phyloP scores from a whole-genome alignment of 1,139 yeast genomes.

The Fermentozyma sake region DNA sequence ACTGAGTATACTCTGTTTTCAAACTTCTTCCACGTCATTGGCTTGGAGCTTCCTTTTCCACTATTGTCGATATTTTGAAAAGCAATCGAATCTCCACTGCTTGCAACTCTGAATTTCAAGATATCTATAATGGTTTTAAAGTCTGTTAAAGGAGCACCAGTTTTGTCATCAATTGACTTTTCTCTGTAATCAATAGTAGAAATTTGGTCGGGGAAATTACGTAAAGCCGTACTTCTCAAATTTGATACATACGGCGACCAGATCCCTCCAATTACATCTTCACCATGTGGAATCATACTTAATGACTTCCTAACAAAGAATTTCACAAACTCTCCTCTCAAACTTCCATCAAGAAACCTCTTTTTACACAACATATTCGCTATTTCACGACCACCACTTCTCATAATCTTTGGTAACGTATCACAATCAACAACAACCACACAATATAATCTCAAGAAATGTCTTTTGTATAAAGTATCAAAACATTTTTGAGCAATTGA shows the following conservation, averaged over 20 bases:
- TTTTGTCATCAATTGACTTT: conserved; percentile 69
- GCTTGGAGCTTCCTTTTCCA: conserved; percentile 49
- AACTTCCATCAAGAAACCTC: conserved; percentile 69
- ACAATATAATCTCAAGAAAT: conserved; percentile 76
- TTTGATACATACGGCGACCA: conserved; percentile 75
- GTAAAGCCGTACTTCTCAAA: conserved; percentile 48
- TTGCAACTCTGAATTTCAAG: conserved; percentile 71
- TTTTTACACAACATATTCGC: conserved; percentile 92
- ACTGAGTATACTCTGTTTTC: conserved; percentile 74
- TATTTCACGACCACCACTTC: conserved; percentile 85
- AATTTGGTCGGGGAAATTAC: conserved; percentile 49
- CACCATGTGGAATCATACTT: conserved; percentile 70
- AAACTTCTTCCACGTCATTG: conserved; percentile 80
- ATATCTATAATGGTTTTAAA: conserved; percentile 71
- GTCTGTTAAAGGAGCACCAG: conserved; percentile 68
- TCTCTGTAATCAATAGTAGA: conserved; percentile 74
- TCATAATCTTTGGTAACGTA: conserved; percentile 73
- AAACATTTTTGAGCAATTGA: conserved; percentile 74
- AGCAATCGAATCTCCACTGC: conserved; percentile 78
- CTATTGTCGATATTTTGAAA: conserved; percentile 58
- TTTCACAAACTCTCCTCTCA: conserved; percentile 75
- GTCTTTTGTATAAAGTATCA: conserved; percentile 63
- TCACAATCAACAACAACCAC: conserved; percentile 78
- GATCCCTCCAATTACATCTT: conserved; percentile 75
- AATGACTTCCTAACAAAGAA: conserved; percentile 69